Base-by-base conservation (phyloP, 106 monocot genomes). In the Dendrobium nobile region DNA sequence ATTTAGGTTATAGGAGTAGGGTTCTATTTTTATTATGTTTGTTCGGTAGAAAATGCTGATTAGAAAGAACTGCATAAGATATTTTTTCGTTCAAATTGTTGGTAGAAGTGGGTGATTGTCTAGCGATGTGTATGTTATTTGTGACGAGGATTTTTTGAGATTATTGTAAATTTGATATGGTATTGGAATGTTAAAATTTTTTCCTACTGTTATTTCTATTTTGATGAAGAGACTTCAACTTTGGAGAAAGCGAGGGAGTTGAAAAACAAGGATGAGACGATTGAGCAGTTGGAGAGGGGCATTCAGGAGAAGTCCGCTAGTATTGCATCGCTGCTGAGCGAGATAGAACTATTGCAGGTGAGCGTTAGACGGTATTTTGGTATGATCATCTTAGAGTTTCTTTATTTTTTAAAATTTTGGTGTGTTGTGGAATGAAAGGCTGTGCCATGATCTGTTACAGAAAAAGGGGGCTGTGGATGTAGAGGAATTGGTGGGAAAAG, bases 231-330 rank as follows among this genome's bases (percentile, higher is more conserved):
- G 78, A 84, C 92, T 2, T 79, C 70, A 37, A 84, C 87, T 3
- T 58, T 65, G 15, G 87, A 75, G 2, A 84, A 80, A 77, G 24
- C 54, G 7, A 70, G 37, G n/a, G 86, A 88, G 74, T 70, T 88
- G 75, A 88, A 88, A 75, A 79, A n/a, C 77, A 92, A 90, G 61
- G 88, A 89, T 67, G 87, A 86, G 27, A 84, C 44, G 33, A 84
- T 87, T 47, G 72, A 68, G 13, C 64, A 74, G 26, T 72, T 92
- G 80, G 80, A 87, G 41, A 84, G 78, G 56, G 41, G 47, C 17
- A 76, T 89, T 42, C 28, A 84, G 45, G 85, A 92, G 75, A 89
- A 89, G 78, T 78, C 82, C n/a, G 55, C 75, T 7, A 80, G 68
- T 75, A 77, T 92, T 70, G 67, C 72, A 16, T 82, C 81, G 31